Percentiles rank a stretch among this genome's conserved stretches.
Conservation (phyloP, 2,329 filamentous ascomycete genomes). For the Penicillium sp. region DNA sequence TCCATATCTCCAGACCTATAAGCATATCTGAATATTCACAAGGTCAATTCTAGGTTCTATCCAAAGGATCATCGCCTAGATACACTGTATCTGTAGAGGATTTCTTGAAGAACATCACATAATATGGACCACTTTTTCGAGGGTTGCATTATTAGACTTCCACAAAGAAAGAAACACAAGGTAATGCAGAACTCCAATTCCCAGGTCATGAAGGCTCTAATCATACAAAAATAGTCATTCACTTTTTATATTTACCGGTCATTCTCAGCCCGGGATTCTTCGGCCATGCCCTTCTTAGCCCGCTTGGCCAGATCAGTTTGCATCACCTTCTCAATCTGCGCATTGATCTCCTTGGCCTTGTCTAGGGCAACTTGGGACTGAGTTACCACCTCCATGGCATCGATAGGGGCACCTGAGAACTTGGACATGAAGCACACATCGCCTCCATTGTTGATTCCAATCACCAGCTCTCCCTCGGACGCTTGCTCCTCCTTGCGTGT, state of each 20-base stretch:
- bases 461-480: conserved; percentile 71
- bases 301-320: conserved; percentile 73
- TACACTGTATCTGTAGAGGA: too few relatives aligned
- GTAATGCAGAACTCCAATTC: conserved; percentile 29
- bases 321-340: conserved; percentile 73
- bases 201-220: conserved; percentile 33
- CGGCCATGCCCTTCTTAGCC: conserved; percentile 73
- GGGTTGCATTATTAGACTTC: neutral
- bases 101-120: neutral
- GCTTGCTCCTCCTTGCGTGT: conserved; percentile 57
- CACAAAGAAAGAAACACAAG: neutral
- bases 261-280: conserved; percentile 85
- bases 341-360: conserved; percentile 81
- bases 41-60: neutral
- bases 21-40: too few relatives aligned
- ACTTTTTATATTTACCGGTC: conserved; percentile 63
- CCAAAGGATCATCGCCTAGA: neutral
- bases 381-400: conserved; percentile 77
- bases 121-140: neutral
- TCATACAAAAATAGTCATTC: conserved; percentile 28
- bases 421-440: conserved; percentile 93
- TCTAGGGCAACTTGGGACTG: conserved; percentile 76
- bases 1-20: too few relatives aligned
- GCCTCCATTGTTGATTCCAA: conserved; percentile 87
- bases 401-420: conserved; percentile 80